phyloP scores from a whole-genome alignment of 208 protist species.

The Herpetomonas muscarum region DNA sequence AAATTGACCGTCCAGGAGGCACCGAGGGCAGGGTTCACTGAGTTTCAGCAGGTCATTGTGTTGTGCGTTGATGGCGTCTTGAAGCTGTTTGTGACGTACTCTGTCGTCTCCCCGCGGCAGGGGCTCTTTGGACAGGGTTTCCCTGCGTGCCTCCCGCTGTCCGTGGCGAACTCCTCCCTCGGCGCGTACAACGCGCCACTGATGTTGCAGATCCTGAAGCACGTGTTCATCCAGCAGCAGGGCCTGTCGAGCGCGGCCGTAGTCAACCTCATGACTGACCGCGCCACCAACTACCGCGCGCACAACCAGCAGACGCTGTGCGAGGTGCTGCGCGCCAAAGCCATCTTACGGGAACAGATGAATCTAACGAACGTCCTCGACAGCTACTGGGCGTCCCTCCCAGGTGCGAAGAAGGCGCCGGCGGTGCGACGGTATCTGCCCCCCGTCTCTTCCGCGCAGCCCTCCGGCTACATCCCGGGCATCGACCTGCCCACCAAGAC shows the following conservation, averaged over 20 bases:
- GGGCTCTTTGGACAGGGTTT: conserved; percentile 51
- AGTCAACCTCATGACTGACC: conserved; percentile 48
- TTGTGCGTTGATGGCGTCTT: conserved; percentile 59
- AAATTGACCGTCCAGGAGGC: conserved; percentile 37
- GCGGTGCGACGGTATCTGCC: conserved; percentile 29
- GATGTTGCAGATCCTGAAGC: conserved; percentile 80
- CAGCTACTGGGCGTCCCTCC: conserved; percentile 55
- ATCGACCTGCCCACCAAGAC: conserved; percentile 46
- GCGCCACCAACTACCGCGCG: conserved; percentile 43
- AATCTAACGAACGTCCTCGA: conserved; percentile 44
- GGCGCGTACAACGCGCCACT: conserved; percentile 69
- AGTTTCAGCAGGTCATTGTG: conserved; percentile 72
- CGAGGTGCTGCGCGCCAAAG: conserved; percentile 51
- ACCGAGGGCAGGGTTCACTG: conserved; percentile 38
- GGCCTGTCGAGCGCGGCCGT: conserved; percentile 53
- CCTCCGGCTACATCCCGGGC: conserved; percentile 63
- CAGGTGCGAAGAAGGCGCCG: conserved; percentile 28
- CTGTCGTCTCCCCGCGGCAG: conserved; percentile 60
- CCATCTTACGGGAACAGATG: conserved; percentile 53
- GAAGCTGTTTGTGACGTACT: conserved; percentile 69
- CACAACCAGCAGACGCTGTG: conserved; percentile 69
- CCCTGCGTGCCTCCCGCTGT: conserved; percentile 60
- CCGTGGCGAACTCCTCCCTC: conserved; percentile 61
- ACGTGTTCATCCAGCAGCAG: conserved; percentile 68
- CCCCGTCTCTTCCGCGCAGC: conserved; percentile 54